Base-by-base conservation (phyloP, 1,284 basidiomycete species). In the Pterula multifida region DNA sequence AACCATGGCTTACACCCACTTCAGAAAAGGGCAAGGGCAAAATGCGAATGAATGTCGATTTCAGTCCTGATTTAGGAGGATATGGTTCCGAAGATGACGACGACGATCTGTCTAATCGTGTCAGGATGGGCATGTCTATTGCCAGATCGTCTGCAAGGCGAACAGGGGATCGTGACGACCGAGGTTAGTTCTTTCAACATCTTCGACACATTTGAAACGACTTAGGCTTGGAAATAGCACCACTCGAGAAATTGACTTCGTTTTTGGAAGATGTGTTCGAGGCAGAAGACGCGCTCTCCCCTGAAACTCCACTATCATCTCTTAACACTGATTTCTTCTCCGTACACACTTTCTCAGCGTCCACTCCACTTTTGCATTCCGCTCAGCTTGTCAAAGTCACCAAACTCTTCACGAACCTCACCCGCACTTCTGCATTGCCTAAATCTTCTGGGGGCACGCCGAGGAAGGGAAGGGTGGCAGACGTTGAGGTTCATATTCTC, bases 251-350 rank as follows among this genome's bases (percentile, higher is more conserved):
- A 60, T 70, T 95, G 3, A 71, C 70, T 1, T 71, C 72, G 3
- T 62, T 85, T 17, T 68, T 94, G 1, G 90, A 94, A 54, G 90
- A 94, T 51, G 77, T 95, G 19, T 88, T 94, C 56, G 90, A 94
- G 61, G 88, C 90, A 0, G 87, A 94, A 60, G 92, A 95, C 60
- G 64, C 76, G 0, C 70, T 95, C 19, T 76, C 85, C 1, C 72
- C 82, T 1, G 81, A 87, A 52, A 68, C 77, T 1, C 73, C 78
- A 36, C 55, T 70, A 3, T 60, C 65, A 12, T 77, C 81, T 50
- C 65, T 90, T 6, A 73, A 80, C 9, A 57, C 67, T 21, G 76
- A 80, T 2, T 87, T 76, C 62, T 92, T 93, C 59, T 81, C 81
- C 1, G 59, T 68, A 1, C 64, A 79, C 12, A 81, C 83, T 0